Evolutionary conservation across 352 stramenopile species (phyloP).

Genomic region (Globisporangium recalcitrans): DNA sequence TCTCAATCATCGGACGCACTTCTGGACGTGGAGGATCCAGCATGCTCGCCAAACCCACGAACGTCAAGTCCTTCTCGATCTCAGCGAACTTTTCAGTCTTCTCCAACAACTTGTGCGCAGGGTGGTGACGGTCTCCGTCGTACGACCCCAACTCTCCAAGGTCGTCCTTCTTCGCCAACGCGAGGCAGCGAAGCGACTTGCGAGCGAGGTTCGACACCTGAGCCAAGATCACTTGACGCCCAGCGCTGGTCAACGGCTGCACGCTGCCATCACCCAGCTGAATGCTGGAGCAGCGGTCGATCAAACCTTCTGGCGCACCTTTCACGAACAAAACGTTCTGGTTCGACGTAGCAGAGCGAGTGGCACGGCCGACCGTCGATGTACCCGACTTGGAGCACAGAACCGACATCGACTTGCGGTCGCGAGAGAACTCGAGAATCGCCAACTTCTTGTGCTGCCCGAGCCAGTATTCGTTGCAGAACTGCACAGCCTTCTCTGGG

Average conservation of each 20-base stretch:
- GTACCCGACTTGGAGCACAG: constrained; percentile 64
- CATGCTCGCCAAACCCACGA: constrained; percentile 97
- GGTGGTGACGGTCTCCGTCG: constrained; percentile 81
- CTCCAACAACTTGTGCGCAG: constrained; percentile 77
- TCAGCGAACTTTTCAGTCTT: constrained; percentile 86
- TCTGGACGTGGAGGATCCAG: constrained; percentile 97
- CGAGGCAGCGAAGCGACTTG: constrained; percentile 94
- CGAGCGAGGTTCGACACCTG: constrained; percentile 91
- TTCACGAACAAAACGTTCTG: constrained; percentile 98
- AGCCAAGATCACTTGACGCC: constrained; percentile 82
- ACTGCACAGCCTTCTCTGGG: constrained; percentile 71
- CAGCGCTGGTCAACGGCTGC: constrained; percentile 87
- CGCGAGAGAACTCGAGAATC: constrained; percentile 95
- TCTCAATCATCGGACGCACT: constrained; percentile 93
- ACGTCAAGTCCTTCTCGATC: constrained; percentile 96
- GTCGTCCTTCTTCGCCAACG: constrained; percentile 94
- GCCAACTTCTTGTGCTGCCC: constrained; percentile 87
- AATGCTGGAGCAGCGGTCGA: constrained; percentile 94
- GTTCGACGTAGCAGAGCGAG: constrained; percentile 53
- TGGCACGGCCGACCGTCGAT: constrained; percentile 31
- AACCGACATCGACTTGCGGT: constrained; percentile 98
- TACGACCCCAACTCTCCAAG: constrained; percentile 77
- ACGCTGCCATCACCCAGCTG: constrained; percentile 91
- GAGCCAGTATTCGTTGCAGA: constrained; percentile 79
- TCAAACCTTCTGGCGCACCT: constrained; percentile 95